Conservation (phyloP, 768 basidiomycete genomes). For the Mycena metata region DNA sequence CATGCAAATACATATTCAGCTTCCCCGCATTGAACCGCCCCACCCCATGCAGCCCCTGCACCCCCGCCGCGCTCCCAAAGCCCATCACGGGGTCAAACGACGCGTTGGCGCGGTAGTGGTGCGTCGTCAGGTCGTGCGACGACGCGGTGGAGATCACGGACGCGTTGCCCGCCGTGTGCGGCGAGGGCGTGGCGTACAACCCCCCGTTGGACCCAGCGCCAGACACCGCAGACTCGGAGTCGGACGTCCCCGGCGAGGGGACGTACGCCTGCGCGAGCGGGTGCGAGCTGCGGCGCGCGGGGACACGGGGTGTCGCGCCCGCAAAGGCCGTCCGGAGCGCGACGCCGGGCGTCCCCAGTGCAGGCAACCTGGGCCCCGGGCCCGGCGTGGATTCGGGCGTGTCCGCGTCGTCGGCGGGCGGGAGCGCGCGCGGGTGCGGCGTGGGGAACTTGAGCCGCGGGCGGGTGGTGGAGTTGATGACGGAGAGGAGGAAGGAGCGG, state of each 20-base stretch:
- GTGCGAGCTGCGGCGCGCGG: slow-evolving; percentile 66
- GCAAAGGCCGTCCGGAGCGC: slow-evolving; percentile 69
- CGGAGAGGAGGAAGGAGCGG: slow-evolving; percentile 84
- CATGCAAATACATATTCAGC: slow-evolving; percentile 88
- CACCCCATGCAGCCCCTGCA: slow-evolving; percentile 69
- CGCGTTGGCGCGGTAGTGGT: slow-evolving; percentile 80
- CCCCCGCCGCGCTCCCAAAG: slow-evolving; percentile 65
- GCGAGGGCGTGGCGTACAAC: slow-evolving; percentile 60
- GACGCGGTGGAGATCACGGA: slow-evolving; percentile 88
- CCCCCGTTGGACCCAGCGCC: slow-evolving; percentile 51
- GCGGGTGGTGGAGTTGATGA: slow-evolving; percentile 86
- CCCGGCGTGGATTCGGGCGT: slow-evolving; percentile 54
- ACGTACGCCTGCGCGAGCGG: slow-evolving; percentile 71
- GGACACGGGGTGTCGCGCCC: slow-evolving; percentile 70
- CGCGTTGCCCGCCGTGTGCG: slow-evolving; percentile 58
- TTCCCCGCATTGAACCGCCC: slow-evolving; percentile 89
- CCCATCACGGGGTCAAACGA: slow-evolving; percentile 90
- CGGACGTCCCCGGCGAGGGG: slow-evolving; percentile 55
- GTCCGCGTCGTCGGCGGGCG: slow-evolving; percentile 42
- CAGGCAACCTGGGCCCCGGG: slow-evolving; percentile 33
- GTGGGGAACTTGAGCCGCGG: slow-evolving; percentile 77
- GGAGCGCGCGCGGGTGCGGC: slow-evolving; percentile 66
- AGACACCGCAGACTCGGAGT: slow-evolving; percentile 50
- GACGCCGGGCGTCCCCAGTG: slow-evolving; percentile 26
- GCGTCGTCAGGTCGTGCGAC: slow-evolving; percentile 89